Conservation (phyloP, 148 eudicot species). For the Rheum nobile region DNA sequence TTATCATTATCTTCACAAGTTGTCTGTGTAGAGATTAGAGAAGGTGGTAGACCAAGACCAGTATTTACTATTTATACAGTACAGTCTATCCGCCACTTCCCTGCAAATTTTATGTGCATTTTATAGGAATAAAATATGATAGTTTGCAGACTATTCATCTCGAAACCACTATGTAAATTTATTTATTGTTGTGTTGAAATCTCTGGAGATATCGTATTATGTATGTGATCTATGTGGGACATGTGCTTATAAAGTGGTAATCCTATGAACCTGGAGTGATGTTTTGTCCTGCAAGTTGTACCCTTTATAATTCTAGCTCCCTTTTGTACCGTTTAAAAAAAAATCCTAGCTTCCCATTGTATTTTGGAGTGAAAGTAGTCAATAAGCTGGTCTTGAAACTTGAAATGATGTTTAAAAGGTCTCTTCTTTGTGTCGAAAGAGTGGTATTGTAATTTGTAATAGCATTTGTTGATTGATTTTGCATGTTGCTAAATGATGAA, state of each 20-base stretch:
- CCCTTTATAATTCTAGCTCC: background rate
- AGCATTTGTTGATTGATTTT: too few species aligned
- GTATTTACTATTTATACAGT: background rate
- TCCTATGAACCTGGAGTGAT: background rate
- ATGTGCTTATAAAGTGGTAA: background rate
- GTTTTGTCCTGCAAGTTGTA: background rate
- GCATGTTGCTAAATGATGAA: too few species aligned
- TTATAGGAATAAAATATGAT: background rate
- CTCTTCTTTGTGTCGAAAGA: too few species aligned
- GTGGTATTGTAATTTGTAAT: too few species aligned
- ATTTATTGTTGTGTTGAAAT: background rate
- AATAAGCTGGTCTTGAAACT: background rate
- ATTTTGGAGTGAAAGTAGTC: background rate
- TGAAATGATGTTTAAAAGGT: background rate
- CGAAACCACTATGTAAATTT: background rate
- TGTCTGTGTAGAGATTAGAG: conserved; percentile 4
- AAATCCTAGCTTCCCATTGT: background rate
- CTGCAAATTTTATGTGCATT: background rate
- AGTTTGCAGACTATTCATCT: background rate
- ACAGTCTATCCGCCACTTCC: background rate
- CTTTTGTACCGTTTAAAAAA: background rate
- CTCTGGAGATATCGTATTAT: background rate
- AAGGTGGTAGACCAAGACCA: conserved; percentile 4
- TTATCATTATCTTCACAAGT: conserved; percentile 10
- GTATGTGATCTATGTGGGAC: background rate